Evolutionary conservation across 768 basidiomycete species (phyloP), one percentile per base, ranked within the genome.

Genomic region (Russula sp.): DNA sequence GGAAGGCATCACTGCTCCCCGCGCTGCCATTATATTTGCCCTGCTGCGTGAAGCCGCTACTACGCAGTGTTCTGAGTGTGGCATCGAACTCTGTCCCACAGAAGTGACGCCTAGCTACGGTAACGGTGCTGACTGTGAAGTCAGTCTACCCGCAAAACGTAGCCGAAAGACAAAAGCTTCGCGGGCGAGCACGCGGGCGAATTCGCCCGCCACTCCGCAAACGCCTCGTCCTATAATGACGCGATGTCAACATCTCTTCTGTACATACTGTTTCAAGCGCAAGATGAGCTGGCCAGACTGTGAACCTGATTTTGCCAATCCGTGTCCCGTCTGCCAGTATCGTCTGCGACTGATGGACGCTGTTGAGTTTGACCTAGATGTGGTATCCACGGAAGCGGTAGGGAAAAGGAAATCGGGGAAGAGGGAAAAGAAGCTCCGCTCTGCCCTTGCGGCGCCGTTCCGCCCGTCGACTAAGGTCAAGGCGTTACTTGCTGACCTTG

Each of bases 221-320:
- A 74, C 73, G 2, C 79, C 81, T 3, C 83, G 81, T 29, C 83
- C 87, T 0, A 76, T 98, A 56, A 74, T 99, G 70, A 97, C 97
- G 13, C 84, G 88, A 64, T 99, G 97, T 72, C 90, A 93, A 69
- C 97, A 99, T 72, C 79, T 98, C 35, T 98, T 90, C 73, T 99
- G 97, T 74, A 68, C 86, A 10, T 76, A 76, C 32, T 99, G 97
- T 74, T 98, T 93, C 80, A 84, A 87, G 43, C 75, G 79, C 64
- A 82, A 81, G n/a, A 82, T 93, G 45, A 90, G 81, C 65, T 98
- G 90, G 88, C 90, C 93, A 1, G 83, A 86, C 63, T 80, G 86
- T 45, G 66, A 79, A 20, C 72, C 81, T 22, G 84, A 85, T 56
- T 72, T 77, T n/a, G 75, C 73, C 52, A 80, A 83, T 18, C 76